A percentile compares a stretch with the other conserved stretches of the same genome.
Conservation (phyloP, 305 asterid species). For the Lippia alba region DNA sequence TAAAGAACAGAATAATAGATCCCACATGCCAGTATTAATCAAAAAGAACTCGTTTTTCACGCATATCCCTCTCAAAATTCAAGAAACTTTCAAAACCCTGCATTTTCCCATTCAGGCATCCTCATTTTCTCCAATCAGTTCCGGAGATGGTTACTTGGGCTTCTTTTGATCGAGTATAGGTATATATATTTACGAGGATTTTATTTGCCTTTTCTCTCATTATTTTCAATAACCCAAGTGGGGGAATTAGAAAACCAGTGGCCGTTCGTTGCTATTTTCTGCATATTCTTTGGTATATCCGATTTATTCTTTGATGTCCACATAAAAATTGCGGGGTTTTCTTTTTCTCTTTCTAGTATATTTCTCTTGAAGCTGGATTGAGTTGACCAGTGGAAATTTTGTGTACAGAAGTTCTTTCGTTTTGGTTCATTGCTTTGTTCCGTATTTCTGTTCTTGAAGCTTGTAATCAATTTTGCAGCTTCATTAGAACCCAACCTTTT, state of each 20-base stretch:
- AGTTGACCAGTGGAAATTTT: conserved; percentile 5
- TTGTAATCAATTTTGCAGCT: background rate
- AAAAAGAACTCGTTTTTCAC: no score
- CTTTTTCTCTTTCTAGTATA: no score
- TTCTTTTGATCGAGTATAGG: conserved; percentile 1
- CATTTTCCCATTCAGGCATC: background rate
- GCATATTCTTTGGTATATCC: conserved; percentile 1
- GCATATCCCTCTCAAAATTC: background rate
- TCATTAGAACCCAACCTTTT: background rate
- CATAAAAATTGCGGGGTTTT: no score
- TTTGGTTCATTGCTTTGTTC: background rate
- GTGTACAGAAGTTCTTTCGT: background rate
- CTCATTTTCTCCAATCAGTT: conserved; percentile 12
- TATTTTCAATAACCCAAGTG: background rate
- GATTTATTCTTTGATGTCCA: conserved; percentile 6
- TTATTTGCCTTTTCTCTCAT: background rate
- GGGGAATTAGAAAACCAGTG: background rate
- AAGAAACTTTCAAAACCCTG: background rate
- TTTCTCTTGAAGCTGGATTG: background rate
- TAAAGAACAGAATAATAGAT: no score
- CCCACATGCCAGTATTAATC: no score
- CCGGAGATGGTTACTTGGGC: conserved; percentile 18
- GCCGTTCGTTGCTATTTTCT: conserved; percentile 3
- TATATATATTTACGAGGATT: conserved; percentile 1
- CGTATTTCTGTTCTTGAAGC: background rate